A percentile compares a stretch with the other conserved stretches of the same genome.
Evolutionary conservation across 306 rosid genomes (phyloP).

Genomic region (Astragalus glycyphyllos): DNA sequence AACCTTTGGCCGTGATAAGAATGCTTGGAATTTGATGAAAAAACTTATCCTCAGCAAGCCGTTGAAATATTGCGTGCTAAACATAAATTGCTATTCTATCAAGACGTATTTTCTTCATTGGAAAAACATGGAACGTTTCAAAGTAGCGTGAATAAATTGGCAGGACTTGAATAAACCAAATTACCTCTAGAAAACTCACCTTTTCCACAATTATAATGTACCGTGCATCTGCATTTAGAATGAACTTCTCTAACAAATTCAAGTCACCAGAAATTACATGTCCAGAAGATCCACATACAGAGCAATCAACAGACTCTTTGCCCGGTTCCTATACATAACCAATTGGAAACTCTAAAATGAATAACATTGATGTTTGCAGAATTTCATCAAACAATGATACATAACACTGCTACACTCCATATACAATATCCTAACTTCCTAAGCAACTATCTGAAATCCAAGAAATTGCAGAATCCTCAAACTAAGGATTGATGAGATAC

Average conservation of each 20-base stretch:
- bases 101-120: background rate
- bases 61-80: slow-evolving; percentile 88
- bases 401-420: slow-evolving; percentile 1
- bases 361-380: slow-evolving; percentile 19
- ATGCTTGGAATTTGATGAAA: slow-evolving; percentile 88
- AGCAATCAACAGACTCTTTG: slow-evolving; percentile 74
- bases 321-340: too few relatives aligned
- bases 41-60: slow-evolving; percentile 75
- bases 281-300: slow-evolving; percentile 81
- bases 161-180: slow-evolving; percentile 30
- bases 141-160: slow-evolving; percentile 21
- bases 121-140: slow-evolving; percentile 28
- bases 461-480: slow-evolving; percentile 21
- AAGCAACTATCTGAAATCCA: background rate
- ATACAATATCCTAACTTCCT: background rate
- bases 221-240: slow-evolving; percentile 75
- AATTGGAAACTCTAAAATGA: slow-evolving; percentile 8
- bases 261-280: slow-evolving; percentile 78
- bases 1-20: slow-evolving; percentile 93
- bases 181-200: slow-evolving; percentile 51
- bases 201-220: slow-evolving; percentile 85
- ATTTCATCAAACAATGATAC: slow-evolving; percentile 23
- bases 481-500: slow-evolving; percentile 41
- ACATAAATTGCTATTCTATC: slow-evolving; percentile 36
- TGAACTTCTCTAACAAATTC: slow-evolving; percentile 57